Base-by-base conservation (phyloP, 2,329 filamentous ascomycete genomes). In the Fusarium haematococcum region DNA sequence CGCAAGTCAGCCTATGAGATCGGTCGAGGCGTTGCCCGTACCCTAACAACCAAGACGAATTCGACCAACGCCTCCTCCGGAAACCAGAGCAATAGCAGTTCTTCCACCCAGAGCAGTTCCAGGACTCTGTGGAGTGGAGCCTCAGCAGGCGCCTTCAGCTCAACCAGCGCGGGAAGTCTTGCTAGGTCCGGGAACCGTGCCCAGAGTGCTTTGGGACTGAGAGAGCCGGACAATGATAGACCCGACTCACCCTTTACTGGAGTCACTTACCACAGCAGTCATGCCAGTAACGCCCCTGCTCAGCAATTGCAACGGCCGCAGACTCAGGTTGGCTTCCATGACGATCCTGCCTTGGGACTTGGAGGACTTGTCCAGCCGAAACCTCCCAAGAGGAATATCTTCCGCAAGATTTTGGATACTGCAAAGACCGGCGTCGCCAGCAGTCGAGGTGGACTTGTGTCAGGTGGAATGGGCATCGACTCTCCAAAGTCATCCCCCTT, bases 391-490 rank as follows among this genome's bases (percentile, higher is more conserved):
- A 92, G 92, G 71, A 96, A 95, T 58, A 97, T 98, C 79, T 97
- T 98, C 87, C 97, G 96, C 83, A 97, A 97, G 80, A 96, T 98
- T 77, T 91, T 98, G 33, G 95, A 98, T 75, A 95, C 94, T 3
- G 96, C 95, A 18, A 98, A 97, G 85, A 98, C 96, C 0, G 95
- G 95, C 35, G 95, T 97, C 37, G 96, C 96, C 2, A 97, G 92
- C 80, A 95, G 94, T 63, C 91, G 96, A 71, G 97, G 93, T 74
- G 97, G 93, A 73, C 94, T 98, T 74, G 93, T 92, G 4, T 90
- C 91, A 35, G 81, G 81, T 1, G 77, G 79, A 8, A 76, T 80
- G 13, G 89, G 90, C 3, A 80, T 83, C 7, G 83, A 83, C 48
- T 83, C 85, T 2, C 78, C 83, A n/a, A 83, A 83, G 63, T 81